Base-by-base conservation (phyloP, 1,284 basidiomycete genomes). In the Hymenochaete sp. region DNA sequence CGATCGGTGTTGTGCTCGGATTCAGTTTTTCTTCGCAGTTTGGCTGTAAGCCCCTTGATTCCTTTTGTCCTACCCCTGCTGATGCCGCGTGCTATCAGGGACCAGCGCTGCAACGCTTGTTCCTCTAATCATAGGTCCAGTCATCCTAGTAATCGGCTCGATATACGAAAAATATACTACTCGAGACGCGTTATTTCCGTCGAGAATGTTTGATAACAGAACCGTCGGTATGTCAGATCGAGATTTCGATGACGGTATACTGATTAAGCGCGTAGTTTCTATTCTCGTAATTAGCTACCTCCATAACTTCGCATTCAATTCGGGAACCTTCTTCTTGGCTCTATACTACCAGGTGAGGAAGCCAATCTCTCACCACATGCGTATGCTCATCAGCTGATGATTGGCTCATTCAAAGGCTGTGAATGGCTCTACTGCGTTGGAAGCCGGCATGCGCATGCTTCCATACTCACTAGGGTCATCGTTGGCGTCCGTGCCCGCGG, bases 381-480 rank as follows among this genome's bases (percentile, higher is more conserved):
- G 13, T 31, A 22, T 8, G 38, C 14, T 24, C 40, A 32, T 44
- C 40, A 37, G 45, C 43, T 45, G 42, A 44, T 42, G n/a, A 22
- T 41, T n/a, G n/a, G 39, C 14, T 45, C 33, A n/a, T 35, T 5
- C 54, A 10, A n/a, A 87, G 83, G 75, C 76, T 26, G 82, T 78
- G 35, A 71, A 80, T 57, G 75, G 77, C 8, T 71, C 72, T 16
- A 73, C 72, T 13, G 82, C 82, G 11, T 57, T 87, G 40, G 59
- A 77, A 57, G 79, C 85, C 51, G 86, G 84, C 8, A 59, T 85
- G 24, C 72, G 75, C 55, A 71, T 86, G 62, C 68, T 89, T 47
- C 83, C 86, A 11, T 88, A 87, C 63, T 84, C 86, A 38, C 72
- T 89, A 38, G 85, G 85, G 41, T 79, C 83, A 21, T 84, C 85